These are phyloP conservation scores for Vitis cinerea DNA, from an alignment of 164 flowering plant genomes.

Conservation along the genomic window DNA sequence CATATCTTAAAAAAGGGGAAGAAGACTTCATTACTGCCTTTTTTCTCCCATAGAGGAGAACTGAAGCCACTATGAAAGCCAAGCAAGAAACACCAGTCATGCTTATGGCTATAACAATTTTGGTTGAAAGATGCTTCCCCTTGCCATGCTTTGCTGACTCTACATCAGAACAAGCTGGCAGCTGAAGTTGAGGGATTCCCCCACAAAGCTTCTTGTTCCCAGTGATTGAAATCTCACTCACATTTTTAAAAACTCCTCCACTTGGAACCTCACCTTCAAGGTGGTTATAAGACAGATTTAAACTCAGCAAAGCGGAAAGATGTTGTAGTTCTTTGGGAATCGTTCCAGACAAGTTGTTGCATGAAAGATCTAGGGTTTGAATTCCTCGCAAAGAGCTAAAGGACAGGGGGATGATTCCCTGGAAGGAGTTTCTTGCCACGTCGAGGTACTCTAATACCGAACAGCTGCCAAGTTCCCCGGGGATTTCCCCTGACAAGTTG, in stretches of 20 bases:
- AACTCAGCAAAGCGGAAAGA: too few species aligned
- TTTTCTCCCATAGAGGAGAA: conserved; percentile 3
- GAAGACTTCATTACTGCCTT: background rate
- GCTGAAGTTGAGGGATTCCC: conserved; percentile 25
- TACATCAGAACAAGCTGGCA: conserved; percentile 23
- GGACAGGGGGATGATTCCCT: conserved; percentile 28
- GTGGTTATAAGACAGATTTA: conserved; percentile 18
- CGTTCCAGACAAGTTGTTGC: conserved; percentile 12
- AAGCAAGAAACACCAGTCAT: background rate
- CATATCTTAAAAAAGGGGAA: background rate
- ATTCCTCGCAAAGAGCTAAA: conserved; percentile 5
- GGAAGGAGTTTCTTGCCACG: conserved; percentile 21
- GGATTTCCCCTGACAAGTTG: conserved; percentile 35
- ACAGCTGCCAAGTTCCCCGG: conserved; percentile 28
- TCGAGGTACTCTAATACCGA: conserved; percentile 11
- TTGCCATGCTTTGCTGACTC: background rate
- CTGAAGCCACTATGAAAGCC: background rate
- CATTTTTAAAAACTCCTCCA: conserved; percentile 34
- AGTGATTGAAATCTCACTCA: conserved; percentile 19
- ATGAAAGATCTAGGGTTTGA: conserved; percentile 14
- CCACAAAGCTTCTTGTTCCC: conserved; percentile 45
- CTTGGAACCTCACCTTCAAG: conserved; percentile 45
- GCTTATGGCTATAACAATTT: background rate
- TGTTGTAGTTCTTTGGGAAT: conserved; percentile 10
- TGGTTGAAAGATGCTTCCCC: background rate